phyloP scores from a whole-genome alignment of 345 rosid species.

The Camelina sativa region DNA sequence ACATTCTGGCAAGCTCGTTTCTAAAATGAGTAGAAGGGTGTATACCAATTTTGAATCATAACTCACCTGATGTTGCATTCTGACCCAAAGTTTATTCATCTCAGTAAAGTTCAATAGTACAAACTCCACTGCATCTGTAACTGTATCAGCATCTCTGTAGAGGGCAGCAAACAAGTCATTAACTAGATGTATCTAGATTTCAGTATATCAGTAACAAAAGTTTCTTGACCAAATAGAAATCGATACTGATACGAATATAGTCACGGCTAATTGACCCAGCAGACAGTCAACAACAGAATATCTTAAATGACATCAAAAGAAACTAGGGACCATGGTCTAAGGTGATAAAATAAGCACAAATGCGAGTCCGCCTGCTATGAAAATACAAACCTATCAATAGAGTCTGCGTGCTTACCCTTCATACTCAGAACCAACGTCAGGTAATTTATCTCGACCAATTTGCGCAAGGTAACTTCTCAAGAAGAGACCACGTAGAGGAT shows the following conservation, averaged over 20 bases:
- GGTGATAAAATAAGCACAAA: conserved; percentile 7
- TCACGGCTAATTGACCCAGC: not conserved
- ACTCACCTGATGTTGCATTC: conserved; percentile 99
- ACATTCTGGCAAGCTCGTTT: conserved; percentile 65
- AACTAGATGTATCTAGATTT: conserved; percentile 26
- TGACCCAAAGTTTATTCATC: conserved; percentile 99
- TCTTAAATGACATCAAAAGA: not conserved
- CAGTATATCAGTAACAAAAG: conserved; percentile 9
- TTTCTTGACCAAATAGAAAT: conserved; percentile 7
- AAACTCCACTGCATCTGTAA: conserved; percentile 91
- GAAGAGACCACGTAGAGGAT: conserved; percentile 98
- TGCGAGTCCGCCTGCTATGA: conserved; percentile 9
- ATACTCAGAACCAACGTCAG: conserved; percentile 91
- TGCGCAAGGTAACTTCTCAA: conserved; percentile 97
- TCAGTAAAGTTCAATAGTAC: conserved; percentile 96
- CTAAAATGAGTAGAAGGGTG: conserved; percentile 66
- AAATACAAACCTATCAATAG: conserved; percentile 6
- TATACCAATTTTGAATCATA: conserved; percentile 64
- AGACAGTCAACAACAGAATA: conserved; percentile 11
- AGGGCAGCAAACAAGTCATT: conserved; percentile 23
- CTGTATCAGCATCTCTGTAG: conserved; percentile 93
- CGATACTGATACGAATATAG: not conserved
- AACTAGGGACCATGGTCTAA: conserved; percentile 10
- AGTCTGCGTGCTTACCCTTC: conserved; percentile 79
- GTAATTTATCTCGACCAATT: conserved; percentile 94